Evolutionary conservation across 345 rosid genomes (phyloP).

Genomic region (Triadica sebifera): DNA sequence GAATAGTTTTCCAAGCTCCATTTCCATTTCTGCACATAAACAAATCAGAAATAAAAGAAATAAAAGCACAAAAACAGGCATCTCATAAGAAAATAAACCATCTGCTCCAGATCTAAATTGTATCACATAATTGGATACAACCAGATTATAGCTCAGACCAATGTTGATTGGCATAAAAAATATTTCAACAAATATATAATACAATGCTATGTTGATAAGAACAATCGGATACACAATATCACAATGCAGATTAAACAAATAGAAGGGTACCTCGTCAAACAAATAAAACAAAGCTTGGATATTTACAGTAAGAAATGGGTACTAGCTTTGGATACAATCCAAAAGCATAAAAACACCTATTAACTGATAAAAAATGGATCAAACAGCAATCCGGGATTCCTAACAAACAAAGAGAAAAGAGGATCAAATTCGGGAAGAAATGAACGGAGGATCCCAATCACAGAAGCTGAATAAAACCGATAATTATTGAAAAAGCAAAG

Average conservation of each 20-base stretch:
- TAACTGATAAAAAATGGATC: conserved; percentile 44
- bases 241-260: conserved; percentile 44
- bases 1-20: conserved; percentile 87
- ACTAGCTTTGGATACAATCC: conserved; percentile 44
- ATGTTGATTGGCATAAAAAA: conserved; percentile 11
- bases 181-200: conserved; percentile 14
- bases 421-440: conserved; percentile 13
- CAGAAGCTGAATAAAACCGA: conserved; percentile 13
- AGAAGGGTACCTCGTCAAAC: conserved; percentile 36
- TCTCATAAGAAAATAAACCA: conserved; percentile 2
- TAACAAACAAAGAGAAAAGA: conserved; percentile 23
- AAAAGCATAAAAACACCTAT: conserved; percentile 19
- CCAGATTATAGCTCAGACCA: conserved; percentile 20
- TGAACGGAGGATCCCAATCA: conserved; percentile 29
- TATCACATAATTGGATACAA: conserved; percentile 2
- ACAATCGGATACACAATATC: conserved; percentile 26
- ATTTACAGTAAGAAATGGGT: conserved; percentile 34
- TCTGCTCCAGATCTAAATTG: conserved; percentile 26
- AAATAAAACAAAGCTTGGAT: conserved; percentile 31
- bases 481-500: conserved; percentile 9
- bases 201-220: conserved; percentile 11
- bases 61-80: conserved; percentile 1
- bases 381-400: conserved; percentile 52
- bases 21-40: conserved; percentile 53
- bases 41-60: no score